Evolutionary conservation across 1,284 basidiomycete genomes (phyloP), one percentile per base, ranked within the genome.

Genomic region (Naganishia cerealis): DNA sequence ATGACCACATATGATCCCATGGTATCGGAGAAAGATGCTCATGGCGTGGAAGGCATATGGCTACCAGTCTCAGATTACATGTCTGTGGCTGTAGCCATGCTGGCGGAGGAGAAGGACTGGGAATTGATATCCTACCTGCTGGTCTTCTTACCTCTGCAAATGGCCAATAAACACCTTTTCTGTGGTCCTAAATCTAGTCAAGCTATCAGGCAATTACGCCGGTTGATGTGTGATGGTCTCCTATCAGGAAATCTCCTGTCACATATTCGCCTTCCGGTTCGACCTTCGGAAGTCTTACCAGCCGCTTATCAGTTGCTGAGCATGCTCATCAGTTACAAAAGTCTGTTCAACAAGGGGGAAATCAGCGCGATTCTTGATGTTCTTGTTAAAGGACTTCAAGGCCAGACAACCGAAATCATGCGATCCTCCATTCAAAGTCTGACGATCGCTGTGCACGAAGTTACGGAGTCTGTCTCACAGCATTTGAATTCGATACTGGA

Each of bases 131-230:
- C 93, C 3, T 99, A 96, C 75, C 84, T 95, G 5, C 84, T 99
- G 1, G 92, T 90, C 76, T 91, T 95, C 79, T 84, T 99, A 1
- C 94, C 96, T 0, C 85, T 88, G 24, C 94, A 99, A 78, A 85
- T 99, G 3, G 84, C 90, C 63, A 99, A 99, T 85, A 98, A 97
- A 80, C 93, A 98, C 76, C 86, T 97, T 67, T 94, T 97, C 80
- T 97, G 94, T 76, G 96, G 96, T 0, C 90, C 90, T 0, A 87
- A 87, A 63, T 88, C 90, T 13, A 84, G 88, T 16, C 80, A 79
- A 13, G 85, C 88, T 24, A 85, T 96, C 24, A 82, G 86, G 12
- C 83, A 82, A 57, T 80, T 99, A 48, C 82, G 93, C 38, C 83
- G 84, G 10, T 79, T 85, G n/a, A 50, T 69, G 18, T 67, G 54